Conservation (phyloP, 1,284 basidiomycete genomes). For the Heterobasidion parviporum region DNA sequence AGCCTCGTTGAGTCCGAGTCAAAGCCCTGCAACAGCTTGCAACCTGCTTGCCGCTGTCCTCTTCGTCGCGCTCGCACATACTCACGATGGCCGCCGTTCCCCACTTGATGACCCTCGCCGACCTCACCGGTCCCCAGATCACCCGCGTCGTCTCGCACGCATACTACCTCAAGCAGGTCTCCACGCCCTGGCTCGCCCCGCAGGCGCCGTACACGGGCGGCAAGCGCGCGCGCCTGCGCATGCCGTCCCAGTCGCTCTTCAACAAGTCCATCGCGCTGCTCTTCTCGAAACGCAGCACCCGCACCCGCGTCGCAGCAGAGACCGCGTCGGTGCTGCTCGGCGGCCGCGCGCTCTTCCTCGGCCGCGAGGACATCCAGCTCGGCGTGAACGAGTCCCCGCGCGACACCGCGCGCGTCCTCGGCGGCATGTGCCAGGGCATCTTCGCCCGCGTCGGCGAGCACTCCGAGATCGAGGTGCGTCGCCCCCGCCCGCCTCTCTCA, state of each 20-base stretch:
- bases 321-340: slow-evolving; percentile 72
- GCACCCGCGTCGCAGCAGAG: slow-evolving; percentile 88
- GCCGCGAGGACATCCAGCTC: slow-evolving; percentile 87
- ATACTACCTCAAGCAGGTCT: slow-evolving; percentile 51
- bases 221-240: slow-evolving; percentile 32
- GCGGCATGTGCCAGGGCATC: slow-evolving; percentile 94
- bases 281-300: slow-evolving; percentile 90
- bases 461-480: slow-evolving; percentile 82
- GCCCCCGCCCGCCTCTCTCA: not conserved
- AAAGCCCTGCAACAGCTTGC: not conserved
- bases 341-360: slow-evolving; percentile 91
- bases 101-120: slow-evolving; percentile 80
- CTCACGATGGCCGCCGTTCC: slow-evolving; percentile 34
- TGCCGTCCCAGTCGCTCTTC: slow-evolving; percentile 65
- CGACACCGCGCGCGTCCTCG: slow-evolving; percentile 84
- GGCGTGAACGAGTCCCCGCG: slow-evolving; percentile 89
- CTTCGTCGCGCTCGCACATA: not conserved
- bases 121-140: slow-evolving; percentile 70
- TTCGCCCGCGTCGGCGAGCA: slow-evolving; percentile 95
- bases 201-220: slow-evolving; percentile 18
- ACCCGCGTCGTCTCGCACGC: slow-evolving; percentile 54
- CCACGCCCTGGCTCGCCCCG: slow-evolving; percentile 52
- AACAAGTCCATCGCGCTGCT: slow-evolving; percentile 83
- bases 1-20: not conserved
- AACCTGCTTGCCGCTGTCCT: not conserved